Conservation (phyloP, 2,329 filamentous ascomycete species). For the Paraphaeosphaeria minitans region DNA sequence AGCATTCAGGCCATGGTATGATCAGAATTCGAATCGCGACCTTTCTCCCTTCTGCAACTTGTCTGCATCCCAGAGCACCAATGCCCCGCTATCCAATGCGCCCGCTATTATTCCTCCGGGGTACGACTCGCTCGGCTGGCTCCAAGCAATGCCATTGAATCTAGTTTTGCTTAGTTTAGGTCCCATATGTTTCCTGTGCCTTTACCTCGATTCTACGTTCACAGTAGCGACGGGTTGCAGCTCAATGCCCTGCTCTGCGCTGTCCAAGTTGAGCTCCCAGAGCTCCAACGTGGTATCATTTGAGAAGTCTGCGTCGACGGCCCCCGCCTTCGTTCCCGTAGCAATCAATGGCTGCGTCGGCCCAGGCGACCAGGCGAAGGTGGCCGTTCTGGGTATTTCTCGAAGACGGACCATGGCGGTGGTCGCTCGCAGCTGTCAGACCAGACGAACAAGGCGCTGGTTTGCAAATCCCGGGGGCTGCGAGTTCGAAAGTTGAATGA, state of each 20-base stretch:
- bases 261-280: conserved; percentile 89
- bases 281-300: conserved; percentile 96
- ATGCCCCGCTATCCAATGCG: conserved; percentile 89
- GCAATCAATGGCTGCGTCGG: conserved; percentile 79
- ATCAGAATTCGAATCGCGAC: conserved; percentile 55
- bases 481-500: conserved; percentile 18
- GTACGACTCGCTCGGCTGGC: conserved; percentile 76
- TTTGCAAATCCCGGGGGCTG: conserved; percentile 20
- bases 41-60: conserved; percentile 61
- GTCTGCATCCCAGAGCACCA: conserved; percentile 92
- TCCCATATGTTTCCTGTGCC: not conserved
- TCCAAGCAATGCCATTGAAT: conserved; percentile 98
- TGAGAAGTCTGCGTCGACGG: conserved; percentile 96
- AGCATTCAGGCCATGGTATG: conserved; percentile 41
- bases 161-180: conserved; percentile 53
- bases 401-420: conserved; percentile 86
- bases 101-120: conserved; percentile 91
- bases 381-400: conserved; percentile 94
- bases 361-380: conserved; percentile 94
- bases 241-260: conserved; percentile 75
- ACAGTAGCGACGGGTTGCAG: conserved; percentile 84
- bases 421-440: conserved; percentile 37
- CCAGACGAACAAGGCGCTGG: conserved; percentile 13
- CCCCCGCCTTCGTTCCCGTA: conserved; percentile 92
- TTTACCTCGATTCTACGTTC: conserved; percentile 84